Percentiles rank a stretch among this genome's conserved stretches.
phyloP scores from a whole-genome alignment of 2,329 filamentous ascomycete species.

The Verticillium tricorpus region DNA sequence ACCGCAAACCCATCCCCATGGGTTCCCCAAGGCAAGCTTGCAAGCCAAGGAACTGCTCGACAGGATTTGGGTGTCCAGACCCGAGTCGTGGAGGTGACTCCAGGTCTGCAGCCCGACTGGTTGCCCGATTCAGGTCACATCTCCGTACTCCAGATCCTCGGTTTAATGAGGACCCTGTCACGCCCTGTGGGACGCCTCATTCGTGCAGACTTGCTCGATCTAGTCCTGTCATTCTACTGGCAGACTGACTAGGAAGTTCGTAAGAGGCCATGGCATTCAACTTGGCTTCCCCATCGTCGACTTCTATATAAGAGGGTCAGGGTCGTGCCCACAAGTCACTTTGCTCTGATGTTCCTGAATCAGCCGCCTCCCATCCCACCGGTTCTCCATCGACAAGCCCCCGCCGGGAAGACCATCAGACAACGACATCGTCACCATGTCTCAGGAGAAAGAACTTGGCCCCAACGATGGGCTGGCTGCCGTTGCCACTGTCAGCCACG shows the following conservation, averaged over 20 bases:
- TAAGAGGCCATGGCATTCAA: not conserved
- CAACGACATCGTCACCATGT: constrained; percentile 3
- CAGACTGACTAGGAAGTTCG: not conserved
- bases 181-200: not conserved
- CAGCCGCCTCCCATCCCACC: not conserved
- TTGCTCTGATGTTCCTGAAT: not conserved
- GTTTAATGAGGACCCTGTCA: not conserved
- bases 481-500: constrained; percentile 9
- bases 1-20: not conserved
- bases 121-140: constrained; percentile 2
- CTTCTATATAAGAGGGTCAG: not conserved
- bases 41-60: not conserved
- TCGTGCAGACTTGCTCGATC: not conserved
- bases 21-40: constrained; percentile 1
- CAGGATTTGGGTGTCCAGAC: not conserved
- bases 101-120: not conserved
- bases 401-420: not conserved
- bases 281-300: not conserved
- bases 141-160: constrained; percentile 1
- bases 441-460: constrained; percentile 5
- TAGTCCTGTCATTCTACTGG: not conserved
- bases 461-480: constrained; percentile 2
- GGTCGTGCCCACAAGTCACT: not conserved
- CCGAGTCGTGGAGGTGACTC: not conserved
- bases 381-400: not conserved